Evolutionary conservation across 768 basidiomycete species (phyloP).

Genomic region (Neoboletus subvelutipes): DNA sequence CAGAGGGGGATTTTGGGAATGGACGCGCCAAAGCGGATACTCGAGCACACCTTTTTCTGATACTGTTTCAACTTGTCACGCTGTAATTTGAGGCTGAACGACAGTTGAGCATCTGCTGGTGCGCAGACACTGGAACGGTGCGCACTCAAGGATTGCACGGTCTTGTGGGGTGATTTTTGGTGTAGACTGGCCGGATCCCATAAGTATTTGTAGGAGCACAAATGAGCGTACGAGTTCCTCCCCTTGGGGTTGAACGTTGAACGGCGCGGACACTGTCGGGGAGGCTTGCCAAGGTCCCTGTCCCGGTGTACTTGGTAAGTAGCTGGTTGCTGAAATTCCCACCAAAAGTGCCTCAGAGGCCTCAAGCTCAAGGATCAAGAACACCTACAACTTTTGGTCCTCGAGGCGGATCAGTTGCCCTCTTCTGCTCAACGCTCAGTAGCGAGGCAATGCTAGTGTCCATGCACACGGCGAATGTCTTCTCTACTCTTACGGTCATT

Average conservation of each 20-base stretch:
- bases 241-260: neutral
- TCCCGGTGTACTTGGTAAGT: neutral
- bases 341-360: constrained; percentile 12
- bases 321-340: constrained; percentile 12
- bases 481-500: constrained; percentile 23
- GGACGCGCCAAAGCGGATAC: neutral
- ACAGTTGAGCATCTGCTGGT: constrained; percentile 19
- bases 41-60: constrained; percentile 75
- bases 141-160: constrained; percentile 92
- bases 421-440: constrained; percentile 7
- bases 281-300: neutral
- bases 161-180: constrained; percentile 94
- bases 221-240: constrained; percentile 1
- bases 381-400: constrained; percentile 6
- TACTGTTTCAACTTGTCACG: constrained; percentile 95
- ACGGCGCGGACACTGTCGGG: neutral
- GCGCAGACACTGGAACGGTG: constrained; percentile 23
- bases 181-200: constrained; percentile 71
- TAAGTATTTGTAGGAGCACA: constrained; percentile 25
- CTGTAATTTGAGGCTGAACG: constrained; percentile 85
- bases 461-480: constrained; percentile 30
- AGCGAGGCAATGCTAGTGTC: constrained; percentile 32
- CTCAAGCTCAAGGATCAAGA: too few relatives aligned
- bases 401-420: constrained; percentile 11
- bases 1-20: neutral